A percentile compares a stretch with the other conserved stretches of the same genome.
phyloP scores from a whole-genome alignment of 352 stramenopile species.

The Phytophthora cactorum region DNA sequence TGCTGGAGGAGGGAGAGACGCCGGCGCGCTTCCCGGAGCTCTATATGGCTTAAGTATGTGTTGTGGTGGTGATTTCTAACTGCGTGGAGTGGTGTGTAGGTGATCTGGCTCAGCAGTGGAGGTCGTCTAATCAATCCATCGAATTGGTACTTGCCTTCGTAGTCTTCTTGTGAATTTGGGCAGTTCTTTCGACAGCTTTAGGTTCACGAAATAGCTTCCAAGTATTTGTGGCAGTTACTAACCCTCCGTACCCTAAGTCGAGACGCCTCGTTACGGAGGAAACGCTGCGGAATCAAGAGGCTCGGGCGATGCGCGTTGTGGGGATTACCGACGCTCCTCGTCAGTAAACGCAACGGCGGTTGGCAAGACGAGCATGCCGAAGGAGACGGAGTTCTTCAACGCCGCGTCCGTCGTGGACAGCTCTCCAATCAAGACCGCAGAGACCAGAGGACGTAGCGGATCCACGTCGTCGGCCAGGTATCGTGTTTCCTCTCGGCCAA shows the following conservation, averaged over 20 bases:
- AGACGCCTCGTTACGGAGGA: neutral
- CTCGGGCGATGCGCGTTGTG: constrained; percentile 15
- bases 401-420: constrained; percentile 10
- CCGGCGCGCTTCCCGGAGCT: constrained; percentile 48
- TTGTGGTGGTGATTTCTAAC: constrained; percentile 19
- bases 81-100: constrained; percentile 11
- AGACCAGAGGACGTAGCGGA: constrained; percentile 3
- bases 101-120: constrained; percentile 5
- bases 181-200: neutral
- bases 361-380: constrained; percentile 22
- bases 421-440: constrained; percentile 3
- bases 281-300: neutral
- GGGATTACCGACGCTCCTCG: neutral
- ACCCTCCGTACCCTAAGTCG: constrained; percentile 1
- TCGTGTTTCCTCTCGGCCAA: constrained; percentile 22
- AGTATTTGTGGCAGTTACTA: constrained; percentile 20
- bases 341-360: constrained; percentile 6
- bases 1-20: constrained; percentile 32
- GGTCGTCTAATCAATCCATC: constrained; percentile 34
- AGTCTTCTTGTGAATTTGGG: neutral
- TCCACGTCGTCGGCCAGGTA: constrained; percentile 29
- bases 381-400: constrained; percentile 30
- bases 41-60: constrained; percentile 36
- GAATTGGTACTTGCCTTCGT: constrained; percentile 14
- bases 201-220: neutral